phyloP scores from a whole-genome alignment of 2,329 filamentous ascomycete species.

The Beauveria scarabaeidicola region DNA sequence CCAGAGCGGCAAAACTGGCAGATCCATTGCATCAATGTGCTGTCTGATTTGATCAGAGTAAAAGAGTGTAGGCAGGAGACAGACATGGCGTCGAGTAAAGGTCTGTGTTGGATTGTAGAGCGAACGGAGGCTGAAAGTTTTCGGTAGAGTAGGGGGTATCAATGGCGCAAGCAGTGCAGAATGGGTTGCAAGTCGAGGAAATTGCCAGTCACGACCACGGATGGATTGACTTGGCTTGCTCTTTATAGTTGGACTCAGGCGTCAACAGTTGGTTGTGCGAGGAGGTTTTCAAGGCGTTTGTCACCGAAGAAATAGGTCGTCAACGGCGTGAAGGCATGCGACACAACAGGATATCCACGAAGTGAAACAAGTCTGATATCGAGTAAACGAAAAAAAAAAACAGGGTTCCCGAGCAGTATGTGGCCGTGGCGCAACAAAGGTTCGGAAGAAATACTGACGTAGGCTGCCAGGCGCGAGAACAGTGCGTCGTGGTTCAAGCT shows the following conservation, averaged over 20 bases:
- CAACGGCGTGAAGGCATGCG: background rate
- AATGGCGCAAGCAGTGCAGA: background rate
- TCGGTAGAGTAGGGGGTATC: background rate
- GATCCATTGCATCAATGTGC: slow-evolving; percentile 55
- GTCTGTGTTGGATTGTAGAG: background rate
- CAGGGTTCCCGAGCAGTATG: background rate
- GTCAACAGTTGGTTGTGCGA: background rate
- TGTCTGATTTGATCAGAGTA: slow-evolving; percentile 59
- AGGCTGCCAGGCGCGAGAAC: background rate
- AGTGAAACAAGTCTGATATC: slow-evolving; percentile 1
- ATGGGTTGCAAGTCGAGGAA: background rate
- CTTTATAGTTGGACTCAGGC: background rate
- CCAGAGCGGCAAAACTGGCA: slow-evolving; percentile 57
- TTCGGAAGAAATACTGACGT: background rate
- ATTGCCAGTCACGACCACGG: background rate
- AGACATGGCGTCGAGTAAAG: slow-evolving; percentile 32
- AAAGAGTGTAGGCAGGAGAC: slow-evolving; percentile 54
- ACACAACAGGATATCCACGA: background rate
- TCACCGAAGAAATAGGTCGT: background rate
- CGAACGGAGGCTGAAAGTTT: too few relatives aligned
- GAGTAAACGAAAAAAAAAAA: background rate
- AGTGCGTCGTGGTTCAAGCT: background rate
- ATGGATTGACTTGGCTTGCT: background rate
- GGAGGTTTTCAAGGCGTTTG: background rate
- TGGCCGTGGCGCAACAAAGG: background rate